phyloP scores from a whole-genome alignment of 176 grass and related monocot genomes.

The Tillandsia leiboldiana region DNA sequence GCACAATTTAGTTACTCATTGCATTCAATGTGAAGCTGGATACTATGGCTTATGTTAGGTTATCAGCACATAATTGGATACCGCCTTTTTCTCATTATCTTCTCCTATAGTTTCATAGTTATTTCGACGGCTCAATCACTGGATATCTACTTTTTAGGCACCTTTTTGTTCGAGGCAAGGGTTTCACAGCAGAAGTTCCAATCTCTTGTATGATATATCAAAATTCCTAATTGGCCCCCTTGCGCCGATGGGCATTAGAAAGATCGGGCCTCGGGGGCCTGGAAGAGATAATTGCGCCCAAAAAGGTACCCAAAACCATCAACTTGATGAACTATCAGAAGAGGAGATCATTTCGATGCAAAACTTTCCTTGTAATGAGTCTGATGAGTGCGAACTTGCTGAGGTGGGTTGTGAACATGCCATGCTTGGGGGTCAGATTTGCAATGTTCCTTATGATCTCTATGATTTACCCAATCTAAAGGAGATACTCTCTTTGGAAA shows the following conservation, averaged over 20 bases:
- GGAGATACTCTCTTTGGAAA: slow-evolving; percentile 61
- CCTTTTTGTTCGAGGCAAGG: slow-evolving; percentile 16
- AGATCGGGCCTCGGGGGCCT: slow-evolving; percentile 14
- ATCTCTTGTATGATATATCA: slow-evolving; percentile 20
- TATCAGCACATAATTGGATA: too few species aligned
- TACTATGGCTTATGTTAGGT: too few species aligned
- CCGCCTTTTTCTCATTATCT: neutral
- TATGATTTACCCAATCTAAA: slow-evolving; percentile 59
- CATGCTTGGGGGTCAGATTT: slow-evolving; percentile 37
- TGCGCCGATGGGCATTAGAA: slow-evolving; percentile 61
- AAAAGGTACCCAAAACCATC: slow-evolving; percentile 7
- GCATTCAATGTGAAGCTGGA: too few species aligned
- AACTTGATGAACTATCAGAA: slow-evolving; percentile 25
- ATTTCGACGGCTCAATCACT: neutral
- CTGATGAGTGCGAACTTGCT: slow-evolving; percentile 32
- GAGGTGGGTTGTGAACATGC: slow-evolving; percentile 62
- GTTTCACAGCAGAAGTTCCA: slow-evolving; percentile 1
- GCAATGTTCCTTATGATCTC: slow-evolving; percentile 68
- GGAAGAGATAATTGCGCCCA: neutral
- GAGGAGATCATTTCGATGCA: slow-evolving; percentile 38
- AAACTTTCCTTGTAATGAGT: slow-evolving; percentile 28
- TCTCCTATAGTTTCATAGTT: neutral
- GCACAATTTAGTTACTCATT: neutral
- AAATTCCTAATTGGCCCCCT: slow-evolving; percentile 4
- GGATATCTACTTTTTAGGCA: slow-evolving; percentile 15